These are phyloP conservation scores for Colletotrichum lupini DNA, from an alignment of 2,329 filamentous ascomycete species.

Conservation along the genomic window DNA sequence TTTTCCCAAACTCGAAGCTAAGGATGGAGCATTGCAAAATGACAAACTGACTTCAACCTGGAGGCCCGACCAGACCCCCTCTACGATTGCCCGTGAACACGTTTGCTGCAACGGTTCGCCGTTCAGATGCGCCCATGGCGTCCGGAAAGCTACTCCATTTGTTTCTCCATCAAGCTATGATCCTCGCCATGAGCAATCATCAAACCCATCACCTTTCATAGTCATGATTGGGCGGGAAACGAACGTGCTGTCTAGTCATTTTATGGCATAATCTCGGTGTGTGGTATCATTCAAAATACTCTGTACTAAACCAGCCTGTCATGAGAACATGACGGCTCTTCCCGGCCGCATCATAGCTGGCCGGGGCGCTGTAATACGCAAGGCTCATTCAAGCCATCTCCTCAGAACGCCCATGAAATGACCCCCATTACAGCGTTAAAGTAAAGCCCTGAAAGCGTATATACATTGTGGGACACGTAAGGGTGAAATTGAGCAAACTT, in stretches of 20 bases:
- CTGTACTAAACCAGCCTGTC: constrained; percentile 32
- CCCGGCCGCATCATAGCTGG: constrained; percentile 10
- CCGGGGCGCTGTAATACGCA: constrained; percentile 27
- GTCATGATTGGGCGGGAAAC: background rate
- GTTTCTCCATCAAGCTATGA: constrained; percentile 2
- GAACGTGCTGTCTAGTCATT: constrained; percentile 21
- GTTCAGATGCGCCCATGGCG: constrained; percentile 28
- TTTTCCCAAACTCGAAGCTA: background rate
- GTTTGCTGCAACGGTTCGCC: constrained; percentile 10
- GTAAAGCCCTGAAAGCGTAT: constrained; percentile 23
- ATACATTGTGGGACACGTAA: constrained; percentile 24
- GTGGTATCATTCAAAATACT: constrained; percentile 33
- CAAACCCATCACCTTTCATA: constrained; percentile 3
- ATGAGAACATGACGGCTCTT: constrained; percentile 28
- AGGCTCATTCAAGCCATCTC: constrained; percentile 15
- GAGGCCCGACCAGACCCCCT: constrained; percentile 30
- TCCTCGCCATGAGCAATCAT: background rate
- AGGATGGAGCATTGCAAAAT: constrained; percentile 2
- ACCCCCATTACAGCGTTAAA: constrained; percentile 30
- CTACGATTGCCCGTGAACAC: constrained; percentile 25
- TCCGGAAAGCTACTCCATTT: background rate
- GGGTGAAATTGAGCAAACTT: constrained; percentile 12
- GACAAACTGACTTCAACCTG: constrained; percentile 20
- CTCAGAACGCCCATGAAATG: constrained; percentile 25
- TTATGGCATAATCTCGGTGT: constrained; percentile 19